Base-by-base conservation (phyloP, 371 early-diverging fungal species). In the Sanchytrium tribonematis region DNA sequence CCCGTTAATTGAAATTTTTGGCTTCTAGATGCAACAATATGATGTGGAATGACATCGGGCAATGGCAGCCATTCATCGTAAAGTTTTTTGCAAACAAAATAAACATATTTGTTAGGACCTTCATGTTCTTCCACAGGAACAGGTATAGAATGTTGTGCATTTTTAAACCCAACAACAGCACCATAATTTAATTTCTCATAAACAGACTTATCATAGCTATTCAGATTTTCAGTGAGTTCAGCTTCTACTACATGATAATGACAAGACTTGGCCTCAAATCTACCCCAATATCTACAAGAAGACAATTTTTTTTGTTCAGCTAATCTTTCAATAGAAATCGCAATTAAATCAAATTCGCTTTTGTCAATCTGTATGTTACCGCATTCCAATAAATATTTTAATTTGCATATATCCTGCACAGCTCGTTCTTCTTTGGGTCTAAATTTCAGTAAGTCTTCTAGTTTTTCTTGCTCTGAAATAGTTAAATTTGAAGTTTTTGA, bases 31-130 rank as follows among this genome's bases (percentile, higher is more conserved):
- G 73, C 72, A 68, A 79, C 77, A 29, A 82, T 70, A 66, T 75
- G 72, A 69, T 80, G 78, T 16, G 82, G 82, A 31, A 74, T 71
- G 17, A 79, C 80, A 67, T 82, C 82, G 22, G 82, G 82, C 12
- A 82, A 73, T 22, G 78, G 73, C 12, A 31, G 69, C 81, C 81
- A 82, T 17, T 32, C 17, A 30, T 17, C 68, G 73, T 70, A 66
- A 81, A 80, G 72, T 65, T 72, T 75, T 28, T 71, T 69, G 71
- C 78, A 78, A 17, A 76, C 78, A 69, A 77, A 82, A 72, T 82
- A 82, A 22, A 80, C 77, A 70, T 80, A 82, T 67, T 78, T 75
- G 72, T 82, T 82, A 1, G 76, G 77, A n/a, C 83, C 83, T 0
- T 31, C 68, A 1, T 79, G 68, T 1, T 27, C 66, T 69, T 82